Percentiles rank a stretch among this genome's conserved stretches.
These are phyloP conservation scores for Myxozyma kluyveri DNA, from an alignment of 805 yeast genomes.

Conservation along the genomic window DNA sequence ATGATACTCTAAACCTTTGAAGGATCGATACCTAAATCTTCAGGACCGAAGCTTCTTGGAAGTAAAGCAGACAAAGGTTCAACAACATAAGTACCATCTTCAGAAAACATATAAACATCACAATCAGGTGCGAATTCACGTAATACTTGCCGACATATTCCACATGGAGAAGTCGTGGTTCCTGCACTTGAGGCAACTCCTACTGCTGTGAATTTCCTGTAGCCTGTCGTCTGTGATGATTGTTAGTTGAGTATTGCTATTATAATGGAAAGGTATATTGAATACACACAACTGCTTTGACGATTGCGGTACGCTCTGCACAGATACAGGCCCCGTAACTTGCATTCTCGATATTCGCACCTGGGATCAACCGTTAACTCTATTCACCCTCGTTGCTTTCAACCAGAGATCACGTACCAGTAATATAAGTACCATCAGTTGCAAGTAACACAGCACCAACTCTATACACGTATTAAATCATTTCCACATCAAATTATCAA, in stretches of 20 bases:
- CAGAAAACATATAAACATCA: slow-evolving; percentile 68
- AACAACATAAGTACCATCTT: slow-evolving; percentile 45
- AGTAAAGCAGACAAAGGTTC: slow-evolving; percentile 55
- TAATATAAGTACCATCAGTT: slow-evolving; percentile 45
- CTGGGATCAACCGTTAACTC: slow-evolving; percentile 38
- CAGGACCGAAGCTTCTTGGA: slow-evolving; percentile 88
- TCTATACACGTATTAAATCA: too few relatives aligned
- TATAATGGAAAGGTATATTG: background rate
- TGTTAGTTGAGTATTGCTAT: background rate
- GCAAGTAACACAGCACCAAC: slow-evolving; percentile 80
- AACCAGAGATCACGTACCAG: slow-evolving; percentile 5
- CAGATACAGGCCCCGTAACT: slow-evolving; percentile 77
- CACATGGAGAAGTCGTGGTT: slow-evolving; percentile 78
- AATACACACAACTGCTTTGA: slow-evolving; percentile 48
- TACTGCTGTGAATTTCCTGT: slow-evolving; percentile 50
- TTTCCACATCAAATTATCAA: background rate
- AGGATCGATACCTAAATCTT: slow-evolving; percentile 41
- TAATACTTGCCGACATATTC: slow-evolving; percentile 87
- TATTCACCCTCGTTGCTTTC: too few relatives aligned
- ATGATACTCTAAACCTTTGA: background rate
- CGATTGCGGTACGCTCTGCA: slow-evolving; percentile 70
- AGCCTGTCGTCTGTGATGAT: slow-evolving; percentile 33
- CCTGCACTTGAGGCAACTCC: slow-evolving; percentile 64
- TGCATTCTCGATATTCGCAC: slow-evolving; percentile 94
- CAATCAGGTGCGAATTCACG: slow-evolving; percentile 68